Conservation (phyloP, 805 yeast species). For the Candida golubevii region DNA sequence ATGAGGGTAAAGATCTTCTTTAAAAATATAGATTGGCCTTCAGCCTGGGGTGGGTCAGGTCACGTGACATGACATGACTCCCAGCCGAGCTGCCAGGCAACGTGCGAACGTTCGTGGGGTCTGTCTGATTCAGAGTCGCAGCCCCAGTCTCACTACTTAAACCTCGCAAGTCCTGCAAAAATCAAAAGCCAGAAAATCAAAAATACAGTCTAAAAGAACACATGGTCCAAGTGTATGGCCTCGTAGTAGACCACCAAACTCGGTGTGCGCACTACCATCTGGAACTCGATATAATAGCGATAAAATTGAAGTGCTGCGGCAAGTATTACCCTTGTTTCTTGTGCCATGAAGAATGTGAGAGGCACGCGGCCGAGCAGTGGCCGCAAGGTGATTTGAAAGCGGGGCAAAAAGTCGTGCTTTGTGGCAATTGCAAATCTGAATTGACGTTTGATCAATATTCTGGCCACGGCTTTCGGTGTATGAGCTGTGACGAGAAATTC, state of each 20-base stretch:
- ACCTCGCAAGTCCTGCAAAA: no score
- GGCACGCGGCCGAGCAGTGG: constrained; percentile 17
- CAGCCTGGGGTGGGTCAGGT: no score
- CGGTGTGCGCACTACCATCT: constrained; percentile 37
- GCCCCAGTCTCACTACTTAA: no score
- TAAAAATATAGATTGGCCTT: no score
- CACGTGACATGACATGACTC: no score
- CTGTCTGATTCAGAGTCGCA: no score
- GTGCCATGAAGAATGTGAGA: constrained; percentile 27
- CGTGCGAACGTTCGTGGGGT: no score
- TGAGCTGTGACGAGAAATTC: constrained; percentile 25
- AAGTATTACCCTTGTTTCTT: constrained; percentile 36
- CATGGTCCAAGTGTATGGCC: constrained; percentile 12
- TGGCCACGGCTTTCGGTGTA: constrained; percentile 17
- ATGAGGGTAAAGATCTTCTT: no score
- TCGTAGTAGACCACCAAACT: constrained; percentile 27
- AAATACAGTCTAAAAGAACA: no score
- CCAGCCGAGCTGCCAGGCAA: no score
- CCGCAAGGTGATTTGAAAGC: constrained; percentile 5
- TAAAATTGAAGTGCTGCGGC: constrained; percentile 37
- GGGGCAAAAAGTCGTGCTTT: constrained; percentile 24
- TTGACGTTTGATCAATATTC: constrained; percentile 28
- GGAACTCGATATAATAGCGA: constrained; percentile 34
- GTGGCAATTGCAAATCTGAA: constrained; percentile 33
- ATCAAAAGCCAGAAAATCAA: no score